Conservation (phyloP, 192 early-diverging fungal species). For the Lobosporangium transversale region DNA sequence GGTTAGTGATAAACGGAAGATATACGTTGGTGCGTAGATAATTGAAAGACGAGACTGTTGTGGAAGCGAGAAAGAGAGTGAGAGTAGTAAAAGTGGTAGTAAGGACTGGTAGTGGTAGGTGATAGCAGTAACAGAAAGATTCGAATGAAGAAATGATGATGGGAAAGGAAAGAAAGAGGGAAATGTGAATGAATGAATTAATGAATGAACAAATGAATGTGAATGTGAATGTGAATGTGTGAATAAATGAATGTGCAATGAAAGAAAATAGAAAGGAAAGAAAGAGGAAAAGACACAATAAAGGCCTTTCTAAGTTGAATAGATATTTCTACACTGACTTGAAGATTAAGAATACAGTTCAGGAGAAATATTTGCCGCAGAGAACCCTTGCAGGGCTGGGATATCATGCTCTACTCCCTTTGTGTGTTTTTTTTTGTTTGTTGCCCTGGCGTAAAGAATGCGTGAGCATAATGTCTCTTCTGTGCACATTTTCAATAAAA, state of each 20-base stretch:
- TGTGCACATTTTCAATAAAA: too few species aligned
- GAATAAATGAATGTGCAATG: background rate
- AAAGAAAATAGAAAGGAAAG: background rate
- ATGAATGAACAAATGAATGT: background rate
- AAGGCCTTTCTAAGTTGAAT: too few species aligned
- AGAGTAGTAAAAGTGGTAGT: too few species aligned
- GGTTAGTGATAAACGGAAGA: background rate
- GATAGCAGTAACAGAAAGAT: background rate
- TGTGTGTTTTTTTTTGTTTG: too few species aligned
- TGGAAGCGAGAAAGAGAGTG: constrained; percentile 1
- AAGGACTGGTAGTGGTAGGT: background rate
- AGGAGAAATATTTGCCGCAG: too few species aligned
- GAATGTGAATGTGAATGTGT: background rate
- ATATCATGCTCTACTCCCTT: too few species aligned
- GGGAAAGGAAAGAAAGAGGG: background rate
- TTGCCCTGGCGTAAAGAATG: too few species aligned
- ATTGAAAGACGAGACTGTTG: background rate
- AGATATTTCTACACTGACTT: too few species aligned
- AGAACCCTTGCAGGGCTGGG: too few species aligned
- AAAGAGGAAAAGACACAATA: constrained; percentile 1
- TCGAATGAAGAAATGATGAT: background rate
- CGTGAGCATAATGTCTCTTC: too few species aligned
- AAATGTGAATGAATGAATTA: background rate
- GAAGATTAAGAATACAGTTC: too few species aligned
- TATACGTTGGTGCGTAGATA: background rate